Conservation (phyloP, 2,329 filamentous ascomycete genomes). For the Aspergillus sp. region DNA sequence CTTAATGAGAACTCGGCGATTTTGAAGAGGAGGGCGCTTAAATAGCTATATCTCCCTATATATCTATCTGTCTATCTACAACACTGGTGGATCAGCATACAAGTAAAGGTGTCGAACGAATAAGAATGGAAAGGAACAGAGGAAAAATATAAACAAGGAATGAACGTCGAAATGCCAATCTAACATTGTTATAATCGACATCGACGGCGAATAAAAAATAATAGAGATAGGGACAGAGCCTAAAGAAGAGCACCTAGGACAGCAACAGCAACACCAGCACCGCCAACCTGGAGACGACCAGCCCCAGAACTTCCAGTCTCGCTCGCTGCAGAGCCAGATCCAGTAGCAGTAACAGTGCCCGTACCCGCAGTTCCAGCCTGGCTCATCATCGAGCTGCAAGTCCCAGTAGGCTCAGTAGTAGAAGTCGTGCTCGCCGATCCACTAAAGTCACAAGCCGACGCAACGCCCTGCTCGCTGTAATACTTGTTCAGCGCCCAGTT, state of each 20-base stretch:
- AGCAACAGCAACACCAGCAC: not conserved
- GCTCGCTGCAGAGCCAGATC: not conserved
- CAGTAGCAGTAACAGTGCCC: slow-evolving; percentile 34
- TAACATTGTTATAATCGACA: no score
- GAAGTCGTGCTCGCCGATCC: slow-evolving; percentile 42
- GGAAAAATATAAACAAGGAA: no score
- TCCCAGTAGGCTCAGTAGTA: slow-evolving; percentile 35
- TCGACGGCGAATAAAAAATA: no score
- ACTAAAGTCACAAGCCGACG: slow-evolving; percentile 43
- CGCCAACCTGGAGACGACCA: not conserved
- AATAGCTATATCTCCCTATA: not conserved
- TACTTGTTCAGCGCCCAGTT: slow-evolving; percentile 47
- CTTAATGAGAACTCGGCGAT: slow-evolving; percentile 30
- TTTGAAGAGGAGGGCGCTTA: slow-evolving; percentile 21
- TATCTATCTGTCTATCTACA: no score
- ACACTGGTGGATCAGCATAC: no score
- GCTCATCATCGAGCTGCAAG: slow-evolving; percentile 39
- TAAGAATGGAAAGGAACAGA: no score
- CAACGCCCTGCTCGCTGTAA: slow-evolving; percentile 39
- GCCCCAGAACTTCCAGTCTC: not conserved
- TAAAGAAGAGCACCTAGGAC: not conserved
- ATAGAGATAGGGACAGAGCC: no score
- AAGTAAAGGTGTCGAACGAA: no score
- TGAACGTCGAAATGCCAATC: no score
- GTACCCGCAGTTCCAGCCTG: slow-evolving; percentile 42